Evolutionary conservation across 805 yeast species (phyloP), one percentile per base, ranked within the genome.

Genomic region (Isabelozyma rhagii): DNA sequence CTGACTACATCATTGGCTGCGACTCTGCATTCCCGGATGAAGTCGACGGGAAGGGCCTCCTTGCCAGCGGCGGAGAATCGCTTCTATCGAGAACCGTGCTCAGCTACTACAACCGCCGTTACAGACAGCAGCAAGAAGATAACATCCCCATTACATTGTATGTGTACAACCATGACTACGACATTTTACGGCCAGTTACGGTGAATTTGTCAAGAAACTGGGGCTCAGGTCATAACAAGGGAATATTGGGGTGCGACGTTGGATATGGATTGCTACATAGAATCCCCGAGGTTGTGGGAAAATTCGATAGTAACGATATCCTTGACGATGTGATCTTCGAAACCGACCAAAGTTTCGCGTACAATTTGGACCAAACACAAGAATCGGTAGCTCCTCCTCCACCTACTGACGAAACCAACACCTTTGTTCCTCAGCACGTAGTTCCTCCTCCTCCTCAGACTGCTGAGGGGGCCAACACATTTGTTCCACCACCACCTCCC

Each of bases 251-350:
- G 2, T 91, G 97, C 69, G 96, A 92, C 55, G 96, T 93, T 15
- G 98, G 97, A 0, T 92, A 91, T 60, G 99, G 99, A 0, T 76
- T 87, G 46, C 71, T 93, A 46, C 98, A 93, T 63, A 73, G 94
- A 52, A 68, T 89, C n/a, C 97, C 98, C 1, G 81, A 83, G 50
- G 86, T 82, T 5, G 62, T 76, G 8, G 81, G 79, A 0, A 77
- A 79, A 50, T 81, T 78, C 60, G 80, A 72, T n/a, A 54, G 51
- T 21, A 57, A 57, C 11, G 56, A 63, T n/a, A 46, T 68, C 11
- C 56, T 59, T 21, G 72, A 68, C 40, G 75, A 70, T 56, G 59
- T 69, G 6, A 47, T 70, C 40, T 69, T 68, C 52, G 75, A 71
- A 45, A 56, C 58, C 40, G 51, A 57, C 36, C 60, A 58, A 25